A percentile compares a stretch with the other conserved stretches of the same genome.
phyloP scores from a whole-genome alignment of 139 green algal genomes.

The Chlamydomonas sp. region DNA sequence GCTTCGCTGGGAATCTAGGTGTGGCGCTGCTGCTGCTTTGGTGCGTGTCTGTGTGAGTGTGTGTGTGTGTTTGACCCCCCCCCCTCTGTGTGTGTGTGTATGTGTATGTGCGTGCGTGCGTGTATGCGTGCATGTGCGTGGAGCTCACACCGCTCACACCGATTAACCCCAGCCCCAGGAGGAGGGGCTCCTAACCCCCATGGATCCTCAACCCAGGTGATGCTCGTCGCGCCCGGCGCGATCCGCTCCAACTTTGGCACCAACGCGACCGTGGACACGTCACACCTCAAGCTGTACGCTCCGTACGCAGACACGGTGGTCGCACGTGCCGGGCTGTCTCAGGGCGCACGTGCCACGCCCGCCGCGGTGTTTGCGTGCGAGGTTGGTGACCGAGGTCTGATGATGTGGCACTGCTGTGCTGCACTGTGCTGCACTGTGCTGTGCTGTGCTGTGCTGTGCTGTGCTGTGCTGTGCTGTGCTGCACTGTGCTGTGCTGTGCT shows the following conservation, averaged over 20 bases:
- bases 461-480: background rate
- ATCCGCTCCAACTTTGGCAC: slow-evolving; percentile 24
- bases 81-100: background rate
- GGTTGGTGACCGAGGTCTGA: background rate
- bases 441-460: background rate
- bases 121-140: background rate
- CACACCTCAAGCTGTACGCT: background rate
- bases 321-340: too few species aligned
- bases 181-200: background rate
- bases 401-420: background rate
- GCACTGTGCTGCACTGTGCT: background rate
- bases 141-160: too few species aligned
- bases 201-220: slow-evolving; percentile 13
- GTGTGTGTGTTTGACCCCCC: background rate
- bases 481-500: slow-evolving; percentile 6
- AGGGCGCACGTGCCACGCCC: too few species aligned
- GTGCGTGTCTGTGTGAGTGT: background rate
- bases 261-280: background rate
- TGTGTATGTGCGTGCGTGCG: slow-evolving; percentile 1
- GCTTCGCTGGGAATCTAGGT: too few species aligned
- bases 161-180: background rate
- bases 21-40: background rate
- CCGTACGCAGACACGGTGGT: background rate
- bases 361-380: background rate
- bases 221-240: slow-evolving; percentile 29